Evolutionary conservation across 371 early-diverging fungal species (phyloP).

Genomic region (Saksenaea vasiformis): DNA sequence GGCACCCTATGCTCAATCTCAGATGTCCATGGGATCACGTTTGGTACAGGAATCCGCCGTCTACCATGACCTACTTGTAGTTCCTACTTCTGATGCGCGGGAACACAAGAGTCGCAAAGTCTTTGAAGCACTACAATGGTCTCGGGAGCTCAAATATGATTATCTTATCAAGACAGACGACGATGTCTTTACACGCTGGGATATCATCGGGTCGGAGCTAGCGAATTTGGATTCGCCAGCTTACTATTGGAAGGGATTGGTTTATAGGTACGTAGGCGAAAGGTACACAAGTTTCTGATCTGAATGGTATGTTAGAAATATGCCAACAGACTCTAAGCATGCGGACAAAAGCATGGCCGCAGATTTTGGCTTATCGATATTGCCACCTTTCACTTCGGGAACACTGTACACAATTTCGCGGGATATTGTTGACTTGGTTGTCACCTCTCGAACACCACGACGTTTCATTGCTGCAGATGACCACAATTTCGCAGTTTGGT

Average conservation of each 20-base stretch:
- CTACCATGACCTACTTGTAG: constrained; percentile 54
- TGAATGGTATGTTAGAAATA: constrained; percentile 36
- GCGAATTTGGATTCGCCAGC: constrained; percentile 28
- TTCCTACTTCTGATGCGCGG: constrained; percentile 58
- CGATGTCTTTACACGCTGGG: constrained; percentile 67
- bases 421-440: constrained; percentile 48
- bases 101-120: constrained; percentile 56
- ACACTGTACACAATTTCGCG: constrained; percentile 56
- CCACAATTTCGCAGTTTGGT: constrained; percentile 60
- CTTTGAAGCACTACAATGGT: constrained; percentile 56
- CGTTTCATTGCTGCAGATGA: constrained; percentile 53
- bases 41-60: constrained; percentile 48
- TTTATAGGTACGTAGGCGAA: constrained; percentile 45
- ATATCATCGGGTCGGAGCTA: constrained; percentile 45
- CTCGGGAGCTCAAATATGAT: constrained; percentile 45
- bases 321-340: constrained; percentile 30
- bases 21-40: constrained; percentile 40
- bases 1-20: constrained; percentile 44
- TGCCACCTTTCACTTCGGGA: constrained; percentile 60
- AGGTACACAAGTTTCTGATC: not conserved
- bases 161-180: constrained; percentile 65
- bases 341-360: constrained; percentile 13
- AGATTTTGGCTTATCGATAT: constrained; percentile 54
- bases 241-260: constrained; percentile 61
- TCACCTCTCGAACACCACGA: constrained; percentile 33